Conservation (phyloP, 768 basidiomycete species). For the Trametes cingulata region DNA sequence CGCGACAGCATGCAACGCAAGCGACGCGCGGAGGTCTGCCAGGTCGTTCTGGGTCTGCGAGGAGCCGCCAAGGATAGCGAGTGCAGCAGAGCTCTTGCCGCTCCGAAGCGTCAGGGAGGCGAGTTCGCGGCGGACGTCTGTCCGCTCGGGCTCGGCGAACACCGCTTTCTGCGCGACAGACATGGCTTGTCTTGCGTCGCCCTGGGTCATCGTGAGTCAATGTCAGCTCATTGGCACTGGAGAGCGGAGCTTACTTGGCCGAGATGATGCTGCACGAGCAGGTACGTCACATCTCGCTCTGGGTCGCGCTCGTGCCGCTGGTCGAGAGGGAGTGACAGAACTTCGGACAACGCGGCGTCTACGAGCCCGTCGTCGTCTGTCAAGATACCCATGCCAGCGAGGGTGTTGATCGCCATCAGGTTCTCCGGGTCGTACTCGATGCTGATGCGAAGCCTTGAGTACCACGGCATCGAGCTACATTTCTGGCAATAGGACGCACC, state of each 20-base stretch:
- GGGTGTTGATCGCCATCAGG: slow-evolving; percentile 74
- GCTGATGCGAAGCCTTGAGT: slow-evolving; percentile 40
- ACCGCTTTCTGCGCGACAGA: slow-evolving; percentile 58
- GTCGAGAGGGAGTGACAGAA: slow-evolving; percentile 68
- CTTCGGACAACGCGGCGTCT: slow-evolving; percentile 85
- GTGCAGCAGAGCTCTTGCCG: slow-evolving; percentile 42
- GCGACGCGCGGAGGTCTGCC: slow-evolving; percentile 40
- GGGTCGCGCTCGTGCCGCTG: slow-evolving; percentile 69
- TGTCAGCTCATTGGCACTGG: not conserved
- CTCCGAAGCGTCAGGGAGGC: slow-evolving; percentile 56
- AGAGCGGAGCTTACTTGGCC: slow-evolving; percentile 52
- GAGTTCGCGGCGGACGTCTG: slow-evolving; percentile 51
- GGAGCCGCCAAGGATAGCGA: slow-evolving; percentile 44
- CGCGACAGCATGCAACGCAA: slow-evolving; percentile 53
- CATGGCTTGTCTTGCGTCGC: slow-evolving; percentile 49
- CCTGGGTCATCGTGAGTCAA: slow-evolving; percentile 36
- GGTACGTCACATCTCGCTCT: slow-evolving; percentile 63
- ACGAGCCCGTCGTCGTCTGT: slow-evolving; percentile 76
- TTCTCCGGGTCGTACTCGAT: slow-evolving; percentile 79
- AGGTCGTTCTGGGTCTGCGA: slow-evolving; percentile 31
- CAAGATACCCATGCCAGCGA: slow-evolving; percentile 89
- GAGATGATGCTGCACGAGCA: slow-evolving; percentile 72
- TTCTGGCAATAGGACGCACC: slow-evolving; percentile 48
- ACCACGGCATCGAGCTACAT: not conserved
- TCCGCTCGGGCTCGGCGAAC: slow-evolving; percentile 53